A percentile compares a stretch with the other conserved stretches of the same genome.
phyloP scores from a whole-genome alignment of 2,329 filamentous ascomycete species.

The Nigrograna mackinnonii region DNA sequence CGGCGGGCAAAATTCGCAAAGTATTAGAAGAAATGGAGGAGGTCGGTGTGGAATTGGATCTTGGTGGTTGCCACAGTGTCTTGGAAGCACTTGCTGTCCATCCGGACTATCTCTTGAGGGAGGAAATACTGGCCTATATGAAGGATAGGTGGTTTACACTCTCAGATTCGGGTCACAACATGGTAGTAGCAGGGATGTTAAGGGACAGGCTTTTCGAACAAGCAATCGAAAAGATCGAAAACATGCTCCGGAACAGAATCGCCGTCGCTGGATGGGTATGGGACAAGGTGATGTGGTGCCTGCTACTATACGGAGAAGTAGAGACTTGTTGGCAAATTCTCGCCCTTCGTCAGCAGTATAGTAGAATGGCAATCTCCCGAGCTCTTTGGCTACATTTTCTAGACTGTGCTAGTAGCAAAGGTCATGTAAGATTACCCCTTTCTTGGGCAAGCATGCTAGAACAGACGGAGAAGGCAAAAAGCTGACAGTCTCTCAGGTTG shows the following conservation, averaged over 20 bases:
- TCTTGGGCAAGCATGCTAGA: too few relatives aligned
- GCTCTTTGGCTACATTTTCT: constrained; percentile 73
- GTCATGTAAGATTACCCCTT: constrained; percentile 51
- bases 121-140: constrained; percentile 74
- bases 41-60: constrained; percentile 65
- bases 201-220: constrained; percentile 83
- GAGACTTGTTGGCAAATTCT: constrained; percentile 77
- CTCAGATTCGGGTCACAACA: constrained; percentile 64
- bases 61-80: constrained; percentile 70
- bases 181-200: constrained; percentile 73
- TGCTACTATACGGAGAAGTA: constrained; percentile 73
- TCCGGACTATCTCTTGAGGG: constrained; percentile 79
- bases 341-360: constrained; percentile 51
- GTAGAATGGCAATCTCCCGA: constrained; percentile 46
- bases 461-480: background rate
- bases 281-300: constrained; percentile 74
- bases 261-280: constrained; percentile 72
- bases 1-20: constrained; percentile 62
- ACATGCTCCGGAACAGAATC: constrained; percentile 62
- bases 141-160: constrained; percentile 71
- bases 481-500: constrained; percentile 49
- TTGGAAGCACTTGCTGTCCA: constrained; percentile 78
- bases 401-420: constrained; percentile 70
- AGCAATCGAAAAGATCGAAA: constrained; percentile 70
- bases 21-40: constrained; percentile 75